Conservation (phyloP, 805 yeast species). For the Starmera amethionina region DNA sequence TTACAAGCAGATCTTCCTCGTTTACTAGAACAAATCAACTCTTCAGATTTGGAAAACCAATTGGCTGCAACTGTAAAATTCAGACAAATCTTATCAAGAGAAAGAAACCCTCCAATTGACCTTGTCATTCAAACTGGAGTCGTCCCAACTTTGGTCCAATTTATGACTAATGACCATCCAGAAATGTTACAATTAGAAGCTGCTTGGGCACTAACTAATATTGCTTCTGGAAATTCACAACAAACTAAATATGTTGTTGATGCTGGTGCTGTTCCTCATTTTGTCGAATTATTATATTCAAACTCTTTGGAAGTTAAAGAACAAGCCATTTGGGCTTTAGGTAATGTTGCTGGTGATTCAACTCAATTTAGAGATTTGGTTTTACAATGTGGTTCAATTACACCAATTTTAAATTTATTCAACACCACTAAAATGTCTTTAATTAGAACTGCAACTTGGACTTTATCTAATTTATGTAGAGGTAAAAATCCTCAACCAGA, state of each 20-base stretch:
- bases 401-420: slow-evolving; percentile 73
- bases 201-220: slow-evolving; percentile 99
- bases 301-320: slow-evolving; percentile 87
- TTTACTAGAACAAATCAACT: slow-evolving; percentile 73
- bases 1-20: slow-evolving; percentile 65
- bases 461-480: slow-evolving; percentile 90
- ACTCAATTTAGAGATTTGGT: slow-evolving; percentile 85
- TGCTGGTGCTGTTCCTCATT: slow-evolving; percentile 87
- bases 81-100: slow-evolving; percentile 88
- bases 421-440: slow-evolving; percentile 78
- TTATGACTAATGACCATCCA: slow-evolving; percentile 63
- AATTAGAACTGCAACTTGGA: slow-evolving; percentile 97
- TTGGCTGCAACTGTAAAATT: slow-evolving; percentile 85
- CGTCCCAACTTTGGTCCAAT: slow-evolving; percentile 81
- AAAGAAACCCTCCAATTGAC: slow-evolving; percentile 93
- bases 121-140: slow-evolving; percentile 89
- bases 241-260: slow-evolving; percentile 90
- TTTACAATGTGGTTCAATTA: slow-evolving; percentile 76
- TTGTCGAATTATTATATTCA: slow-evolving; percentile 74
- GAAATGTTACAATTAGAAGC: slow-evolving; percentile 93
- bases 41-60: slow-evolving; percentile 69
- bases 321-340: slow-evolving; percentile 98
- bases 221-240: slow-evolving; percentile 86
- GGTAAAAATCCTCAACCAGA: slow-evolving; percentile 96
- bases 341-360: slow-evolving; percentile 98